Evolutionary conservation across 169 alveolate species (phyloP).

Genomic region (Babesia caballi): DNA sequence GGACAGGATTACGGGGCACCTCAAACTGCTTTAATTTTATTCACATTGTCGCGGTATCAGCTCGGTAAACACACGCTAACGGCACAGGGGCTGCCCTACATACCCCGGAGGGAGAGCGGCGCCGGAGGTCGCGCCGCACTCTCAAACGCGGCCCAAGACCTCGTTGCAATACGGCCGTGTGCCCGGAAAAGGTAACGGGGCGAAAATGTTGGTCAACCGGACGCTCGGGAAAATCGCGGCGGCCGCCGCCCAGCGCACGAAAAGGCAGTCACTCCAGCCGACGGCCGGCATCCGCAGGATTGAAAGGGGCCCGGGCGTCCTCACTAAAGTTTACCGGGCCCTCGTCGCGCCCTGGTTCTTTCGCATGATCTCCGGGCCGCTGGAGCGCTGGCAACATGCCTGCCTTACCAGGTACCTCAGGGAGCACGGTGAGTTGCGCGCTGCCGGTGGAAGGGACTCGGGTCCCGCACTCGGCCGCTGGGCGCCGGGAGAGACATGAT

Average conservation of each 20-base stretch:
- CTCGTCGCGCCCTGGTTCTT: slow-evolving; percentile 78
- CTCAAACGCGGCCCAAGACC: neutral
- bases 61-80: neutral
- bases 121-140: neutral
- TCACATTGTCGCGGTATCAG: neutral
- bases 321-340: slow-evolving; percentile 51
- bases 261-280: slow-evolving; percentile 44
- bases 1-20: slow-evolving; percentile 75
- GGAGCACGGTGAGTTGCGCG: slow-evolving; percentile 73
- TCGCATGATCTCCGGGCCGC: slow-evolving; percentile 78
- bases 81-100: slow-evolving; percentile 32
- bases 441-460: neutral
- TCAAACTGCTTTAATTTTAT: slow-evolving; percentile 63
- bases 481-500: neutral
- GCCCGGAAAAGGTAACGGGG: neutral
- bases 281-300: neutral
- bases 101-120: neutral
- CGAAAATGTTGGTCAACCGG: slow-evolving; percentile 42
- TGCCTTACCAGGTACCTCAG: slow-evolving; percentile 79
- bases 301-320: slow-evolving; percentile 26
- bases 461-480: neutral
- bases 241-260: slow-evolving; percentile 39
- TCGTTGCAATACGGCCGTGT: neutral
- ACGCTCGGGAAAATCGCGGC: slow-evolving; percentile 50
- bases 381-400: slow-evolving; percentile 83